Conservation (phyloP, 192 early-diverging fungal species). For the Entomortierella lignicola region DNA sequence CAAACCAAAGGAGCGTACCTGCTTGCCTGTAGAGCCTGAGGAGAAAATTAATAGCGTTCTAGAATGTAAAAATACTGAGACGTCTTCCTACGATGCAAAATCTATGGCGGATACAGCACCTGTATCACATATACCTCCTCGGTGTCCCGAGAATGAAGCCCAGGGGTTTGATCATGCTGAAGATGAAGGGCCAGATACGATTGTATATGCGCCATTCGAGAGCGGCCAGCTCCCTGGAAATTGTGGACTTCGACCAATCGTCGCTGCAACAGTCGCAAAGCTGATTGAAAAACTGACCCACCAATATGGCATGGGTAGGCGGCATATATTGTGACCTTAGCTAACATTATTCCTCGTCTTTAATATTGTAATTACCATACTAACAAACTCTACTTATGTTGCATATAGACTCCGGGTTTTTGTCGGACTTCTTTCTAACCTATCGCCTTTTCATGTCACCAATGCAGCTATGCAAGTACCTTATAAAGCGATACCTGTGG, state of each 20-base stretch:
- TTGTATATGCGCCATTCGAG: slow-evolving; percentile 49
- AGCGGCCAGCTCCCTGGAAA: not conserved
- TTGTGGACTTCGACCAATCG: slow-evolving; percentile 31
- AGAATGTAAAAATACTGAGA: not conserved
- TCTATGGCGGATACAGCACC: not conserved
- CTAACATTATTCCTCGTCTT: too few species aligned
- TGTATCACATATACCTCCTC: slow-evolving; percentile 22
- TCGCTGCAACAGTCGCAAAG: slow-evolving; percentile 63
- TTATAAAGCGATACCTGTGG: slow-evolving; percentile 67
- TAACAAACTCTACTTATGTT: not conserved
- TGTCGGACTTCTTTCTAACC: slow-evolving; percentile 67
- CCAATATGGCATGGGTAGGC: slow-evolving; percentile 58
- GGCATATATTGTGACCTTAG: too few species aligned
- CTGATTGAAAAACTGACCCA: slow-evolving; percentile 67
- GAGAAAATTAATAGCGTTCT: not conserved
- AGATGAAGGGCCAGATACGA: slow-evolving; percentile 39
- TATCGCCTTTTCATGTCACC: slow-evolving; percentile 64
- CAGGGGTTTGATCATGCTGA: slow-evolving; percentile 55
- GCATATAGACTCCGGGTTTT: slow-evolving; percentile 59
- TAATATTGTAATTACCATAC: too few species aligned
- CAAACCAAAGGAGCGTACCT: not conserved
- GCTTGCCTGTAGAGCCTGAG: not conserved
- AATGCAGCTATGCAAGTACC: slow-evolving; percentile 62
- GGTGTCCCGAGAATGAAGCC: slow-evolving; percentile 54
- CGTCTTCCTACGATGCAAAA: too few species aligned